Evolutionary conservation across 1,139 yeast species (phyloP), one percentile per base, ranked within the genome.

Genomic region (Sugiyamaella paludigena): DNA sequence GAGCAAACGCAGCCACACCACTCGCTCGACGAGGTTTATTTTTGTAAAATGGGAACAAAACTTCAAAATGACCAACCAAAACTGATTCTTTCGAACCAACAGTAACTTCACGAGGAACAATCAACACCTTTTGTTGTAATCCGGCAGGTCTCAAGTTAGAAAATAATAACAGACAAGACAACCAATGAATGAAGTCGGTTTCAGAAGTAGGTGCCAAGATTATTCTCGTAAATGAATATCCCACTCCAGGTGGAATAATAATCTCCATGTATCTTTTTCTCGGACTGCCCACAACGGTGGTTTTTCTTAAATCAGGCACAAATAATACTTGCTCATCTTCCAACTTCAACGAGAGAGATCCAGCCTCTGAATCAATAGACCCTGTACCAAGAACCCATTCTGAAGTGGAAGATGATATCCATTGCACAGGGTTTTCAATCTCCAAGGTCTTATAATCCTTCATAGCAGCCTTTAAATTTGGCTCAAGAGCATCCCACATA

Each of bases 1-100:
- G 41, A 13, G 51, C 12, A 31, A 42, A 43, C 2, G 44, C 33
- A n/a, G 47, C 40, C 28, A 15, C 41, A 19, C 37, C 44, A 36
- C 35, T 40, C 6, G 36, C 19, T 24, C 49, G 33, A 33, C 50
- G 32, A 16, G 28, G 28, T 26, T 45, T 47, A 11, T 24, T 24
- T 27, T 36, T 53, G 28, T 43, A 45, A 16, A 54, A 52, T 1
- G 67, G 67, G 48, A 64, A 60, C 43, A 50, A 57, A 4, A 61
- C 63, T 38, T 58, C 56, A 43, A 67, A 56, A 36, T 60, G 63
- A 43, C 67, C 61, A 13, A 65, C 59, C 37, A 66, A 50, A 10
- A 65, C 33, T 13, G 41, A 16, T 32, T 40, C 40, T 30, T 27
- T 40, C 16, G 43, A 10, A 5, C 42, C 42, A 28, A 12, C 19